Base-by-base conservation (phyloP, 1,284 basidiomycete species). In the Fomitopsis palustris region DNA sequence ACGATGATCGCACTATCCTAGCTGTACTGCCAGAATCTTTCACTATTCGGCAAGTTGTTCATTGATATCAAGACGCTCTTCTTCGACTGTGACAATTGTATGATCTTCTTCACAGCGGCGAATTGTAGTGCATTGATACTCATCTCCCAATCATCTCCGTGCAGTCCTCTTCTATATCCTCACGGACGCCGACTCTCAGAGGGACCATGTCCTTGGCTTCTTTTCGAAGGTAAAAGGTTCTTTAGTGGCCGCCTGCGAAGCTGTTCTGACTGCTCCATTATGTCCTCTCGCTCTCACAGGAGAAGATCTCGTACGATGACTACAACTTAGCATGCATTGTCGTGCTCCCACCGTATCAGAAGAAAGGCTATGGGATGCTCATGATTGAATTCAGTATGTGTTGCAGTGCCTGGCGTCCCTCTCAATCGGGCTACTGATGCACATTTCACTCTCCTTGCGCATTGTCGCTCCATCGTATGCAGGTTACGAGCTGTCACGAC, bases 251-350 rank as follows among this genome's bases (percentile, higher is more conserved):
- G 19, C 29, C n/a, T 19, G 19, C 49, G 52, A 42, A 51, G 19
- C 29, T 14, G 54, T 45, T 39, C 56, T 64, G 47, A 61, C 31
- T 47, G 42, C 27, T 7, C 4, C 12, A 12, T 37, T 14, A 9
- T 9, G 12, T 37, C 8, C 35, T 12, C 35, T 37, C 35, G 39
- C 27, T 31, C 47, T 16, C 43, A n/a, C 71, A 96, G 92, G 96
- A 98, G 75, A 98, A 98, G 72, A 71, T 91, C 23, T 96, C 95
- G 1, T 97, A 95, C 67, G 96, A 99, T 67, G 93, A 96, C 67
- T 98, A 96, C 77, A 99, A 99, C 69, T 82, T 99, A 16, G 96
- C 96, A 1, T 97, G 95, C 74, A 99, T 99, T 67, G 88, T 98
- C 63, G 94, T 93, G 2, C 86, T 99, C 56, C 97, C 96, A 1